Evolutionary conservation across 208 protist species (phyloP).

Genomic region (Leishmania gerbilli): DNA sequence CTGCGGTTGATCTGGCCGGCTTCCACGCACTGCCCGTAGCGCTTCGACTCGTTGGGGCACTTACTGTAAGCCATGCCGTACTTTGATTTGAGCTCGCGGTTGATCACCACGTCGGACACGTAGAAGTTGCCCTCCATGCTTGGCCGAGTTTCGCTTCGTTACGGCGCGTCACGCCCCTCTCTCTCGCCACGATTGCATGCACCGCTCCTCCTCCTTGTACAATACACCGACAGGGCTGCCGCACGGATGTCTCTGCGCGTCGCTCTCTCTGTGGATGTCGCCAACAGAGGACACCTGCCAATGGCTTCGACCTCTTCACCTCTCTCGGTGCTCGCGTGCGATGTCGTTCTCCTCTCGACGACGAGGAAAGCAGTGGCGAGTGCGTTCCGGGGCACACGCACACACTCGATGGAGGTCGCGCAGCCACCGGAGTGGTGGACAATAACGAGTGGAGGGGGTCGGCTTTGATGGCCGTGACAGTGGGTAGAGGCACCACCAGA

Average conservation of each 20-base stretch:
- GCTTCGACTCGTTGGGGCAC: conserved; percentile 51
- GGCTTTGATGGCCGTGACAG: no score
- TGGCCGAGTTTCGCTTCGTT: background rate
- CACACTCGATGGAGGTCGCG: no score
- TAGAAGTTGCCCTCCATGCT: conserved; percentile 91
- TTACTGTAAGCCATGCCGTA: conserved; percentile 60
- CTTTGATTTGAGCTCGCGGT: conserved; percentile 54
- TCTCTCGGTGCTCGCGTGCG: no score
- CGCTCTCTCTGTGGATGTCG: no score
- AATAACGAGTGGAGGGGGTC: no score
- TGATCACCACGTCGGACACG: conserved; percentile 72
- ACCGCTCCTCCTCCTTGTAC: background rate
- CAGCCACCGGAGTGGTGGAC: no score
- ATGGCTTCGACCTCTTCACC: background rate
- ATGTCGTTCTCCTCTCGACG: no score
- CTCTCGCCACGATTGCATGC: background rate
- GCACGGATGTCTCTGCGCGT: no score
- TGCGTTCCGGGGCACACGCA: no score
- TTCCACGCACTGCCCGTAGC: conserved; percentile 79
- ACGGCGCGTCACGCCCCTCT: background rate
- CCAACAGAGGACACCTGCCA: no score
- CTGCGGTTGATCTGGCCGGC: conserved; percentile 74
- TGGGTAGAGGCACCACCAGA: no score
- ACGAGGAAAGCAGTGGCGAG: no score
- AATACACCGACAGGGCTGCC: background rate